Evolutionary conservation across 2,329 filamentous ascomycete genomes (phyloP), one percentile per base, ranked within the genome.

Genomic region (Botrytis paeoniae): DNA sequence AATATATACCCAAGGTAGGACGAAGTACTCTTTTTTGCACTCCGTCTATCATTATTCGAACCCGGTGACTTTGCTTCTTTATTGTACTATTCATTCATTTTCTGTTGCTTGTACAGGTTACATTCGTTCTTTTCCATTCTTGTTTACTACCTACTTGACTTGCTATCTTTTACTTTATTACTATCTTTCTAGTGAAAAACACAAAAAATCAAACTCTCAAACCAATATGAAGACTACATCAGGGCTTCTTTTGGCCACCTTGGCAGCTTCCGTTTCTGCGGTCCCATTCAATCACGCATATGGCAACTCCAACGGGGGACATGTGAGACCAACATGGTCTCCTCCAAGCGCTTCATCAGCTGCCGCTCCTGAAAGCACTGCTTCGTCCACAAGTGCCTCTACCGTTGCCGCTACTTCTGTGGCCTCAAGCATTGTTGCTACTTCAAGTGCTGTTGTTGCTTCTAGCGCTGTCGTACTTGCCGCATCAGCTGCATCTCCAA

Each of bases 401-500:
- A 18, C 29, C 25, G 22, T 32, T 39, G 57, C 35, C 14, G 59
- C 35, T 64, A 51, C 48, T 51, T 51, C 48, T 51, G 48, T n/a
- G 12, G 35, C 59, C 43, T 35, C 39, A 43, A 25, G n/a, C 32
- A 22, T 29, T 10, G 45, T 51, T 37, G 57, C 41, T 37, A 32
- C 32, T 54, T 63, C 32, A 12, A 48, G 20, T 18, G 5, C 22
- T 8, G 39, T 59, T 32, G 63, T 25, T 51, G 43, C 8, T 20
- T 25, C 64, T n/a, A 37, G 16, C 18, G 64, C 25, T 39, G 22
- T 39, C 32, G 48, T 48, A 54, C 35, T 9, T 39, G 66, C 37
- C 1, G 43, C 60, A 39, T 59, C 66, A 32, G 45, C 60, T 20
- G 35, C 60, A 25, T 39, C 70, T 22, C 78, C 78, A 20, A 88